Base-by-base conservation (phyloP, 768 basidiomycete genomes). In the Tricholoma terreum region DNA sequence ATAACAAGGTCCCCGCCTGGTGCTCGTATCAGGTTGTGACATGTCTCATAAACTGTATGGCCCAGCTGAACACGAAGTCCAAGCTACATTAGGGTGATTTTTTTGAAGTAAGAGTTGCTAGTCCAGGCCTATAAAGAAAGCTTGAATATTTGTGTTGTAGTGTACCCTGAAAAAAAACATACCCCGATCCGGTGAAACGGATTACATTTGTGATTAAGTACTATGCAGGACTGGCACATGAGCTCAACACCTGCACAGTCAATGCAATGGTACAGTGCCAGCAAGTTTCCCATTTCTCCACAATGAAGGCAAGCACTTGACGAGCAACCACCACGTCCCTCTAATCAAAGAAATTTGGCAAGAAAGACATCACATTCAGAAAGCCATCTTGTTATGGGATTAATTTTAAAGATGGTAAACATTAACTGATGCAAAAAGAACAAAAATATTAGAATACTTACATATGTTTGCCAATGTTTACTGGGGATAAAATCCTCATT, bases 51-150 rank as follows among this genome's bases (percentile, higher is more conserved):
- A 45, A 27, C 43, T 19, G 22, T 45, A 45, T 45, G 43, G 14
- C 43, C 43, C 14, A 45, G 22, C 43, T 45, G 43, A 45, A 45
- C 22, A 45, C 43, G 7, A 45, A 45, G 43, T 45, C 43, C 43
- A 45, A 45, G 21, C 0, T 19, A 10, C 34, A 67, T 71, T 11
- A 74, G 54, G 24, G 19, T 42, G 1, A 15, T 43, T 15, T 43
- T 43, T 9, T 11, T 34, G 17, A 51, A 57, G 31, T 40, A 52
- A 22, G 10, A 40, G 10, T 33, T 19, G 17, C 42, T 24, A 14
- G 43, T 57, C 50, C 56, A 57, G 27, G 17, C 14, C 56, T 57
- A 14, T n/a, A 30, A 38, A 45, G 15, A 46, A 31, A 42, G 19
- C 7, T 14, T 30, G 42, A 27, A 22, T 22, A 38, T 35, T 10